Conservation (phyloP, 2,329 filamentous ascomycete genomes). For the Fonsecaea pedrosoi region DNA sequence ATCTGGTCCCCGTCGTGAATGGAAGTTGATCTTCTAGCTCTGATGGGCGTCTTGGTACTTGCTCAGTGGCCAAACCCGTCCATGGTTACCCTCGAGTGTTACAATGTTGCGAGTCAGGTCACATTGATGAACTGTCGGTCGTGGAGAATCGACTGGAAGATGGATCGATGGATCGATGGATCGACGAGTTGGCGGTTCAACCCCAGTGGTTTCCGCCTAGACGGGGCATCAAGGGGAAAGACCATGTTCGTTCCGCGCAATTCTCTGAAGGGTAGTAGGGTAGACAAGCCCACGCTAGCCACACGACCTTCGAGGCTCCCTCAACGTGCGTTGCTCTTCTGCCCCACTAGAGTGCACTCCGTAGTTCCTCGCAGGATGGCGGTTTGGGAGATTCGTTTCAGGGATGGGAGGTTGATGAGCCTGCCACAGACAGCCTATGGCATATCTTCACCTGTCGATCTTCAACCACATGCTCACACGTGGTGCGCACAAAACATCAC, state of each 20-base stretch:
- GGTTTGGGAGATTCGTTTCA: background rate
- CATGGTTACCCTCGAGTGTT: slow-evolving; percentile 17
- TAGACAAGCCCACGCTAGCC: background rate
- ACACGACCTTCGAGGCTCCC: background rate
- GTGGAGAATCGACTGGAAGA: slow-evolving; percentile 8
- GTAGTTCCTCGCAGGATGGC: slow-evolving; percentile 6
- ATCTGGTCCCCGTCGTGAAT: background rate
- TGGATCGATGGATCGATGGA: background rate
- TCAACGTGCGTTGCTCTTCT: background rate
- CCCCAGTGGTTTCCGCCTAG: background rate
- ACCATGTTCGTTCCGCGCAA: background rate
- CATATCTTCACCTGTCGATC: background rate
- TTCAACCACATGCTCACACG: slow-evolving; percentile 2
- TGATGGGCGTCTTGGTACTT: slow-evolving; percentile 15
- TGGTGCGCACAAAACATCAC: background rate
- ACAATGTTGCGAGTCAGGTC: slow-evolving; percentile 17
- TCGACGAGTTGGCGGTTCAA: background rate
- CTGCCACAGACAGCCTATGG: background rate
- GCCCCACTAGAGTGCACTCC: background rate
- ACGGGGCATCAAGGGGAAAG: slow-evolving; percentile 1
- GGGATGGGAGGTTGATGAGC: background rate
- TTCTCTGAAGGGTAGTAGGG: background rate
- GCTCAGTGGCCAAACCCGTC: background rate
- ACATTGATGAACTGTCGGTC: slow-evolving; percentile 23
- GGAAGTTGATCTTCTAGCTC: slow-evolving; percentile 12